These are phyloP conservation scores for Sarcodon sp. DNA, from an alignment of 768 basidiomycete genomes.

Conservation along the genomic window DNA sequence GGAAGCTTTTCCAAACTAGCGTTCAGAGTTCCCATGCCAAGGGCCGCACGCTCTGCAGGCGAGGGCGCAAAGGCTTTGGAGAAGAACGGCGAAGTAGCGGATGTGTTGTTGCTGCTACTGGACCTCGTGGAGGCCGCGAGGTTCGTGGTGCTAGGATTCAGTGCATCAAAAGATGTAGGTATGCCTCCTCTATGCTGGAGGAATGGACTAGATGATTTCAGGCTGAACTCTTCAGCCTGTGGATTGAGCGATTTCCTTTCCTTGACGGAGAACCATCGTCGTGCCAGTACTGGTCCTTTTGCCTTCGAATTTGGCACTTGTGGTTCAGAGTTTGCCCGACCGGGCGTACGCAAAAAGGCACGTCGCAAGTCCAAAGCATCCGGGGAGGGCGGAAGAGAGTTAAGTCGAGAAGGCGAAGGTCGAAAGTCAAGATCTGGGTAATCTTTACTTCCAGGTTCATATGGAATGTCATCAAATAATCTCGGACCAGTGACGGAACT, in stretches of 20 bases:
- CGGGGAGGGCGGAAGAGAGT: conserved; percentile 11
- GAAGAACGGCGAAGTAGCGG: conserved; percentile 13
- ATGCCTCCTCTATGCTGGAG: conserved; percentile 8
- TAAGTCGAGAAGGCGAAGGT: conserved; percentile 14
- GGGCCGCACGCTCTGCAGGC: conserved; percentile 74
- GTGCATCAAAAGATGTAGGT: conserved; percentile 11
- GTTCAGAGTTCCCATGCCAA: conserved; percentile 65
- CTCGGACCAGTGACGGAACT: conserved; percentile 11
- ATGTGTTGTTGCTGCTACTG: background rate
- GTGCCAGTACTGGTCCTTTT: conserved; percentile 18
- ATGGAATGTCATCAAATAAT: conserved; percentile 15
- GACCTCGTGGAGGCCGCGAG: conserved; percentile 6
- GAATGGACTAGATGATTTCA: conserved; percentile 6
- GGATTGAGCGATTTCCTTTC: conserved; percentile 68
- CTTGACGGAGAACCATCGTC: conserved; percentile 37
- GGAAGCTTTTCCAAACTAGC: conserved; percentile 68
- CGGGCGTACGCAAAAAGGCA: conserved; percentile 5
- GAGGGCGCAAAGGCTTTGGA: conserved; percentile 79
- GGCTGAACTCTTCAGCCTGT: conserved; percentile 72
- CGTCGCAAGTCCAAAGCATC: conserved; percentile 13
- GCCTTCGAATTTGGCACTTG: conserved; percentile 8
- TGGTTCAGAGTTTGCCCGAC: conserved; percentile 11
- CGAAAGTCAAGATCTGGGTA: conserved; percentile 21
- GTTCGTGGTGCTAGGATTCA: conserved; percentile 5
- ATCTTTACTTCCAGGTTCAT: conserved; percentile 25